Evolutionary conservation across 306 rosid genomes (phyloP).

Genomic region (Abrus pulchellus): DNA sequence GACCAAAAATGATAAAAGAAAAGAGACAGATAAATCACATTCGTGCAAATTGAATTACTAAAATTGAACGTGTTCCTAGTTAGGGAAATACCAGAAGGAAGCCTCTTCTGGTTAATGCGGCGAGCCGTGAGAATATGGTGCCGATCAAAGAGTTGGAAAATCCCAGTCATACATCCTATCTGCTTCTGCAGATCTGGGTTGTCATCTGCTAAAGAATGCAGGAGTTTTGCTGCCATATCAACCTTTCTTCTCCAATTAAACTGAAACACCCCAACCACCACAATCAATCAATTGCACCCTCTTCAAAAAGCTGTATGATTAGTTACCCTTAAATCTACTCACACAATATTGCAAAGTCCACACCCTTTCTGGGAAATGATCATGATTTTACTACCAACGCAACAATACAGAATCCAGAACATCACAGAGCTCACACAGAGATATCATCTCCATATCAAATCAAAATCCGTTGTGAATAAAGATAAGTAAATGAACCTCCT

Average conservation of each 20-base stretch:
- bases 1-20: background rate
- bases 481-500: conserved; percentile 33
- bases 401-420: conserved; percentile 42
- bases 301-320: conserved; percentile 44
- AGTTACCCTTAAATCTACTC: conserved; percentile 49
- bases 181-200: conserved; percentile 94
- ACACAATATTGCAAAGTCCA: conserved; percentile 45
- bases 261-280: conserved; percentile 43
- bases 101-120: conserved; percentile 69
- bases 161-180: conserved; percentile 95
- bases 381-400: conserved; percentile 28
- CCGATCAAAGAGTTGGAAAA: conserved; percentile 87
- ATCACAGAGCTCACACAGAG: conserved; percentile 42
- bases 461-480: conserved; percentile 40
- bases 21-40: background rate
- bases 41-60: background rate
- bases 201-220: conserved; percentile 93
- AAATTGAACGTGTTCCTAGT: conserved; percentile 5
- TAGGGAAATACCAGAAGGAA: conserved; percentile 64
- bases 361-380: conserved; percentile 41
- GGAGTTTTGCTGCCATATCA: conserved; percentile 88
- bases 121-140: conserved; percentile 64
- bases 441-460: conserved; percentile 37
- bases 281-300: conserved; percentile 39
- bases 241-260: conserved; percentile 40